Evolutionary conservation across 495 filamentous ascomycete genomes (phyloP), one percentile per base, ranked within the genome.

Genomic region (Letharia lupina): DNA sequence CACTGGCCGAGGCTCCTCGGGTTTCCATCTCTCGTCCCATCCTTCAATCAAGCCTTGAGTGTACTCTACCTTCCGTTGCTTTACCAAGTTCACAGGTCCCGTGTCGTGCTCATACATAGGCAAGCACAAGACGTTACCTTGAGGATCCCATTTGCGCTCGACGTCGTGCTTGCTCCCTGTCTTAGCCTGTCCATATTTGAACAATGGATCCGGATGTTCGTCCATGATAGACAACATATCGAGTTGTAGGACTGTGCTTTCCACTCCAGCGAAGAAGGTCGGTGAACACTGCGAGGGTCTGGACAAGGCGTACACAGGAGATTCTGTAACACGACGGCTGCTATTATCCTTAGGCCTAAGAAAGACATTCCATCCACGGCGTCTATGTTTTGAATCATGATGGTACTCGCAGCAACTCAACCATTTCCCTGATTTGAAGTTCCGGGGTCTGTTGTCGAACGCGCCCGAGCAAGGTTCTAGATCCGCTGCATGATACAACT

Each of bases 231-330:
- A 81, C 10, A 76, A 77, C 70, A 87, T 81, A 52, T 84, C 82
- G 3, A 88, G 72, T 33, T 81, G 77, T 9, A 85, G 64, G 2
- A 87, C 74, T 0, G 76, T 75, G 60, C 80, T 78, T 59, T 81
- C 80, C 20, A 86, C 70, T 13, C 85, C 85, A 20, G 81, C 79
- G 71, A 83, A 88, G n/a, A 87, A 70, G 20, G 78, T 81, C 28
- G 83, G 78, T 1, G 83, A 86, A 40, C 71, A 74, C 2, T 79
- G 70, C 3, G 84, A 86, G 1, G 85, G 83, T 5, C 80, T 78
- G 16, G 82, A 84, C 71, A 88, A 79, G 56, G 79, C 78, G 67
- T 88, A 88, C 56, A 88, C 79, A 9, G 83, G 77, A n/a, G 74
- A 75, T 39, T 75, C 65, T 28, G 41, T 59, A 28, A 74, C 79